These are phyloP conservation scores for Cryptococcus hybrid DNA, from an alignment of 1,284 basidiomycete genomes.

Conservation along the genomic window DNA sequence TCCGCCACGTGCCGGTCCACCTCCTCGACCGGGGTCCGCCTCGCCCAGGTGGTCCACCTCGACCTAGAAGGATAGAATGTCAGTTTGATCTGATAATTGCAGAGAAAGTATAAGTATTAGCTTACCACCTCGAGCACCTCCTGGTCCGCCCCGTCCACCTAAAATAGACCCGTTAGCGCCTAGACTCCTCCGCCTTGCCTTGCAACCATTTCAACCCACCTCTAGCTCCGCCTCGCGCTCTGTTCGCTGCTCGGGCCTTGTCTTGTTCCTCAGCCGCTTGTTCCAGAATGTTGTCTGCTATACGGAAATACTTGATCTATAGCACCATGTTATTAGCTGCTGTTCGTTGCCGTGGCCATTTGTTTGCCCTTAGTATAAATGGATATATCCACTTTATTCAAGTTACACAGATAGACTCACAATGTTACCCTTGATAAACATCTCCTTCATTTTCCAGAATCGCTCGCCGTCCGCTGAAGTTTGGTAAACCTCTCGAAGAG, in stretches of 20 bases:
- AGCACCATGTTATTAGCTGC: neutral
- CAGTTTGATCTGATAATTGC: neutral
- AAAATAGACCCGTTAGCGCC: neutral
- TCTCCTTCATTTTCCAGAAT: constrained; percentile 99
- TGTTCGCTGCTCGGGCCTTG: constrained; percentile 44
- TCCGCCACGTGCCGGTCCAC: constrained; percentile 14
- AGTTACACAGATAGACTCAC: constrained; percentile 56
- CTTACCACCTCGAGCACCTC: constrained; percentile 17
- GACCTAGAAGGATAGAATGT: constrained; percentile 3
- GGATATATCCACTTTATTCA: neutral
- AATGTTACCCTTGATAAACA: constrained; percentile 96
- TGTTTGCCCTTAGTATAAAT: too few relatives aligned
- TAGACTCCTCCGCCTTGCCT: neutral
- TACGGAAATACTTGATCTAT: constrained; percentile 96
- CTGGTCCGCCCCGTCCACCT: constrained; percentile 2
- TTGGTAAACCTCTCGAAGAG: constrained; percentile 94
- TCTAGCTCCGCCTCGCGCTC: constrained; percentile 30
- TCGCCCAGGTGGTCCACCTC: constrained; percentile 23
- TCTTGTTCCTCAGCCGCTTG: constrained; percentile 85
- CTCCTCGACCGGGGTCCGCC: constrained; percentile 27
- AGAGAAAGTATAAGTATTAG: neutral
- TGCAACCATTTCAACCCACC: constrained; percentile 13
- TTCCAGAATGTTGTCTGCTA: constrained; percentile 87
- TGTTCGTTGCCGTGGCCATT: neutral
- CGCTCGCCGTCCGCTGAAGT: constrained; percentile 94